phyloP scores from a whole-genome alignment of 1,139 yeast genomes.

The Sugiyamaella pinicola region DNA sequence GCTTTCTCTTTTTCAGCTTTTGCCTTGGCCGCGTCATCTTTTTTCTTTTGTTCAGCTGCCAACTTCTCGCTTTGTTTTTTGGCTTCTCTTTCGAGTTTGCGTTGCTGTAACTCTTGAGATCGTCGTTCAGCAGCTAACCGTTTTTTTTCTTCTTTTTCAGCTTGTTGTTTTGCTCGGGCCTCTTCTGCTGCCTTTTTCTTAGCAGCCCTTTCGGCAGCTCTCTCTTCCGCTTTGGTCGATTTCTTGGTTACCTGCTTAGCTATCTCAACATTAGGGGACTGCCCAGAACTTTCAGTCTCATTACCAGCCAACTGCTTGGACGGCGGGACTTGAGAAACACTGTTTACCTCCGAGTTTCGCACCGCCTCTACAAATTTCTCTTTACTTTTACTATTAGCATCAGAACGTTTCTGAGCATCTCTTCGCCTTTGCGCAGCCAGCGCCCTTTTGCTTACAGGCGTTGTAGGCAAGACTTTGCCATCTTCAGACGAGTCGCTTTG shows the following conservation, averaged over 20 bases:
- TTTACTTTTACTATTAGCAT: neutral
- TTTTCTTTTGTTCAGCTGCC: neutral
- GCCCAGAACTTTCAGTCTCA: slow-evolving; percentile 9
- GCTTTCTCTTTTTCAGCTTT: neutral
- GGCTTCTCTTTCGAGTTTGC: neutral
- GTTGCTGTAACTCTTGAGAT: slow-evolving; percentile 2
- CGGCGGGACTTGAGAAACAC: neutral
- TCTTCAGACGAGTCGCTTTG: slow-evolving; percentile 1
- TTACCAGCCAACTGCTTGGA: slow-evolving; percentile 2
- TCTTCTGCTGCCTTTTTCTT: slow-evolving; percentile 10
- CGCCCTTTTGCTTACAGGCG: neutral
- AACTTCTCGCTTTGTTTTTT: neutral
- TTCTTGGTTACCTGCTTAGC: neutral
- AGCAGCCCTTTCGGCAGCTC: slow-evolving; percentile 12
- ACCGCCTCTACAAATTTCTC: slow-evolving; percentile 9
- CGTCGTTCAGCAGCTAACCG: slow-evolving; percentile 18
- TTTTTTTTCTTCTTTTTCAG: slow-evolving; percentile 17
- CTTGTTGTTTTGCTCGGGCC: neutral
- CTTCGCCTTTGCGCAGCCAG: slow-evolving; percentile 2
- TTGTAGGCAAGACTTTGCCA: neutral
- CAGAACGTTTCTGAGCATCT: slow-evolving; percentile 2
- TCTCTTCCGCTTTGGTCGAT: neutral
- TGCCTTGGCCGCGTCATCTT: neutral
- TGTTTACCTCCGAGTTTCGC: neutral
- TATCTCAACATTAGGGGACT: too few relatives aligned